Percentiles rank a stretch among this genome's conserved stretches.
phyloP scores from a whole-genome alignment of 768 basidiomycete species.

The Suillus americanus region DNA sequence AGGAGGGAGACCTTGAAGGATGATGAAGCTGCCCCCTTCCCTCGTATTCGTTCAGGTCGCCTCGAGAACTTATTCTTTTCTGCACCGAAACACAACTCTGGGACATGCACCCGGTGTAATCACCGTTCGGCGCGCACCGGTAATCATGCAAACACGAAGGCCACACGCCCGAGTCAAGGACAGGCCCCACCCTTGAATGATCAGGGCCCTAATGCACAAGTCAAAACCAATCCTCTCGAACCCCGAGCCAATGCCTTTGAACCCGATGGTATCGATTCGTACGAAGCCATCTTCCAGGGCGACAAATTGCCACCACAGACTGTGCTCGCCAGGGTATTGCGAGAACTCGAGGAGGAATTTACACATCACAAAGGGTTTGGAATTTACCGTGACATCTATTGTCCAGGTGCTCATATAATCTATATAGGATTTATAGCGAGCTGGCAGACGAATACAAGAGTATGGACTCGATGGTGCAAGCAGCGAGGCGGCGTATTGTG shows the following conservation, averaged over 20 bases:
- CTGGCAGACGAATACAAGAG: constrained; percentile 91
- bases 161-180: neutral
- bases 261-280: neutral
- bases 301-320: constrained; percentile 76
- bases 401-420: constrained; percentile 11
- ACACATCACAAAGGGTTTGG: constrained; percentile 89
- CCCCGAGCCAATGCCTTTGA: neutral
- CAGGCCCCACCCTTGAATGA: constrained; percentile 2
- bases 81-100: constrained; percentile 70
- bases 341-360: constrained; percentile 94
- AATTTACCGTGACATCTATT: neutral
- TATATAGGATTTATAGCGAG: constrained; percentile 80
- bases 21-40: constrained; percentile 63
- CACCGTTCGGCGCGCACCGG: constrained; percentile 20
- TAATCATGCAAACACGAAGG: neutral
- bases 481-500: constrained; percentile 78
- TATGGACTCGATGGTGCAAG: constrained; percentile 83
- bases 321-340: constrained; percentile 74
- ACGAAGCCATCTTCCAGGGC: constrained; percentile 9
- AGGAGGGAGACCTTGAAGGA: neutral
- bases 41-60: constrained; percentile 75
- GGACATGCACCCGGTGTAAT: constrained; percentile 68
- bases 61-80: constrained; percentile 83
- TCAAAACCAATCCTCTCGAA: constrained; percentile 36
- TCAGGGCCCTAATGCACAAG: constrained; percentile 47